These are phyloP conservation scores for Oryza coarctata DNA, from an alignment of 176 grass and related monocot species.

Conservation along the genomic window DNA sequence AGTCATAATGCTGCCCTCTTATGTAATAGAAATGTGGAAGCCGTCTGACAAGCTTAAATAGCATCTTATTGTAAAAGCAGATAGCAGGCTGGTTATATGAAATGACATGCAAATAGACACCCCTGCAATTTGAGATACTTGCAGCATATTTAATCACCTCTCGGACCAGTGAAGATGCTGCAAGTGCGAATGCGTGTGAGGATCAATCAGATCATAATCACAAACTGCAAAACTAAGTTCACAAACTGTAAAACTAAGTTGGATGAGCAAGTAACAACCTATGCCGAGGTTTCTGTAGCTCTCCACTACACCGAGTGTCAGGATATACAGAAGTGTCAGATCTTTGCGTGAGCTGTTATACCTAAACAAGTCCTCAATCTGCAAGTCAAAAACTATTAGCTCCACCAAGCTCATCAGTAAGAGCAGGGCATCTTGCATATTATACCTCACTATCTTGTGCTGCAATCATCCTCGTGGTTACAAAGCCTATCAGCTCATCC, in stretches of 20 bases:
- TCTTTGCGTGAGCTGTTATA: conserved; percentile 72
- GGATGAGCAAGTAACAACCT: conserved; percentile 51
- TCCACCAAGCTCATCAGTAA: conserved; percentile 5
- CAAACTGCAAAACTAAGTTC: conserved; percentile 31
- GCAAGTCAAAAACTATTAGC: conserved; percentile 44
- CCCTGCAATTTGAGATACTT: conserved; percentile 85
- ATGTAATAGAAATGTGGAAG: conserved; percentile 94
- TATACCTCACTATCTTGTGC: conserved; percentile 93
- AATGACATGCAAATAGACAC: conserved; percentile 98
- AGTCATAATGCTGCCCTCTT: conserved; percentile 87
- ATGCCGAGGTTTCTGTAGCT: conserved; percentile 88
- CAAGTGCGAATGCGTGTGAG: conserved; percentile 34
- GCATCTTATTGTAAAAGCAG: conserved; percentile 97
- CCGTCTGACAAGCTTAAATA: conserved; percentile 80
- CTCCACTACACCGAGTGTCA: conserved; percentile 87
- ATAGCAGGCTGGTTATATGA: conserved; percentile 96
- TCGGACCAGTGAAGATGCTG: conserved; percentile 85
- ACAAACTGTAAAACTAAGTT: conserved; percentile 32
- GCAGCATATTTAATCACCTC: conserved; percentile 95
- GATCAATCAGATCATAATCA: neutral
- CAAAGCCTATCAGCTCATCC: conserved; percentile 87
- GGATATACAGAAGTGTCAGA: conserved; percentile 77
- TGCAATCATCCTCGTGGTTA: conserved; percentile 75
- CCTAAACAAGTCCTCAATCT: conserved; percentile 95
- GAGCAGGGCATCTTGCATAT: neutral